Percentiles rank a stretch among this genome's conserved stretches.
Evolutionary conservation across 2,329 filamentous ascomycete genomes (phyloP).

Genomic region (Arthrinium puccinioides): DNA sequence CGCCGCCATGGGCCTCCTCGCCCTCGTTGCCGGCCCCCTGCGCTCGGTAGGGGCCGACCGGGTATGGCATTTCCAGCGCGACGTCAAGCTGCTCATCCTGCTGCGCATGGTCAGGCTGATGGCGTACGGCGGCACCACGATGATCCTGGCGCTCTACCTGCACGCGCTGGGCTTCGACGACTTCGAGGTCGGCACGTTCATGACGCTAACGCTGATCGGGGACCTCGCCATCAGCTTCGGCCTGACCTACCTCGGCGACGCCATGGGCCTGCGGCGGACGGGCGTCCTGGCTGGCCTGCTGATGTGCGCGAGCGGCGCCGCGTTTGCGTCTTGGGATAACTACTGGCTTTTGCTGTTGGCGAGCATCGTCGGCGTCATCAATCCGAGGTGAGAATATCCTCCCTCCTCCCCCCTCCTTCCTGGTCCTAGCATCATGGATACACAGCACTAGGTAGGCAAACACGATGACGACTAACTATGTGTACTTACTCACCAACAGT

Average conservation of each 20-base stretch:
- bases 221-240: slow-evolving; percentile 52
- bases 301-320: slow-evolving; percentile 47
- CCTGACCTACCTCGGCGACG: slow-evolving; percentile 52
- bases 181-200: slow-evolving; percentile 51
- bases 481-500: too few relatives aligned
- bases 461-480: too few relatives aligned
- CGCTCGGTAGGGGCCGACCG: too few relatives aligned
- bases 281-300: slow-evolving; percentile 45
- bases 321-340: slow-evolving; percentile 43
- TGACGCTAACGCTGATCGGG: slow-evolving; percentile 55
- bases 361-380: slow-evolving; percentile 56
- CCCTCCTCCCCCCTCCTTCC: too few relatives aligned
- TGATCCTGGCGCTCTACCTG: slow-evolving; percentile 52
- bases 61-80: too few relatives aligned
- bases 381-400: slow-evolving; percentile 34
- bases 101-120: slow-evolving; percentile 56
- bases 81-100: slow-evolving; percentile 50
- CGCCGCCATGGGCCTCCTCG: too few relatives aligned
- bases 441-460: neutral
- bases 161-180: slow-evolving; percentile 41
- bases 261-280: slow-evolving; percentile 44
- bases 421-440: neutral
- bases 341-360: slow-evolving; percentile 53
- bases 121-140: slow-evolving; percentile 52
- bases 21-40: too few relatives aligned